phyloP scores from a whole-genome alignment of 441 rosid genomes.

The Gossypium trilobum region DNA sequence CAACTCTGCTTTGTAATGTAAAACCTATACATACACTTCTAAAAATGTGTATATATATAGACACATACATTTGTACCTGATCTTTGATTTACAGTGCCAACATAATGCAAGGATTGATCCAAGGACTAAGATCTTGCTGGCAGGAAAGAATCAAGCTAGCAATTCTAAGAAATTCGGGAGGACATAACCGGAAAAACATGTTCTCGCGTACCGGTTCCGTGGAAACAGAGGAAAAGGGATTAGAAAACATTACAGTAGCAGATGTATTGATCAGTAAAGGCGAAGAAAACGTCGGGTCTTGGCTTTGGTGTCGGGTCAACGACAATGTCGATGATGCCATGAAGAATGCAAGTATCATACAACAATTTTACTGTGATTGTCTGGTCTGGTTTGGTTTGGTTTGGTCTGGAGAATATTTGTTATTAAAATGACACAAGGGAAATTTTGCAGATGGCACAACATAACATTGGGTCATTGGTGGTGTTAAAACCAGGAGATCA shows the following conservation, averaged over 20 bases:
- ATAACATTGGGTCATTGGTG: slow-evolving; percentile 79
- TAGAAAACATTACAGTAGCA: slow-evolving; percentile 62
- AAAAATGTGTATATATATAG: neutral
- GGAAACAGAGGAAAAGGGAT: slow-evolving; percentile 23
- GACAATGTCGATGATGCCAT: slow-evolving; percentile 65
- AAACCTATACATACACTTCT: neutral
- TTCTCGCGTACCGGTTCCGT: slow-evolving; percentile 24
- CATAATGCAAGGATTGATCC: slow-evolving; percentile 32
- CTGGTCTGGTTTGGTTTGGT: neutral
- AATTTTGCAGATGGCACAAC: slow-evolving; percentile 66
- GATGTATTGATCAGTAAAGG: slow-evolving; percentile 57
- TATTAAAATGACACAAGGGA: neutral
- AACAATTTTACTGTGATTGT: neutral
- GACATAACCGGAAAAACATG: slow-evolving; percentile 14
- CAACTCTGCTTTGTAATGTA: neutral
- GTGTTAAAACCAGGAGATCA: slow-evolving; percentile 71
- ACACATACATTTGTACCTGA: neutral
- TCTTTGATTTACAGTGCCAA: neutral
- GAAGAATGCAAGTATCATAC: slow-evolving; percentile 42
- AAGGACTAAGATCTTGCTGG: slow-evolving; percentile 28
- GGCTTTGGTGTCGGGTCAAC: slow-evolving; percentile 51
- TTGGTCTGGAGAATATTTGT: neutral
- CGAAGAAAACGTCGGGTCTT: slow-evolving; percentile 40
- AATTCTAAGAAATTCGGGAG: slow-evolving; percentile 18
- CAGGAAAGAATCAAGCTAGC: slow-evolving; percentile 27